phyloP scores from a whole-genome alignment of 768 basidiomycete species.

The Suillus variegatus region DNA sequence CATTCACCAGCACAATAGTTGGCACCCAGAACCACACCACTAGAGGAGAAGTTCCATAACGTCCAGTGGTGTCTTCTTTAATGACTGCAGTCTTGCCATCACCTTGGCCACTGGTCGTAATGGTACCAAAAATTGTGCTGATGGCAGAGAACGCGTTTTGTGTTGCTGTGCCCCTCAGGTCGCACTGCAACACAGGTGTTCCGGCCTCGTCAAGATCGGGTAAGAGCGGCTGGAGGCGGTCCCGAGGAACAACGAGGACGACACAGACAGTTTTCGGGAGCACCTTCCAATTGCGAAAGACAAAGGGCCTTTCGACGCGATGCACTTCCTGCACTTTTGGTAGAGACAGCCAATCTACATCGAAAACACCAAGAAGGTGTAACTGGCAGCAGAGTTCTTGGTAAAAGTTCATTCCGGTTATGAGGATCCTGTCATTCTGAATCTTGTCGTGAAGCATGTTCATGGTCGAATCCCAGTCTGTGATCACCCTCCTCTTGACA shows the following conservation, averaged over 20 bases:
- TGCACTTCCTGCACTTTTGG: slow-evolving; percentile 15
- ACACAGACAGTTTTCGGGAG: slow-evolving; percentile 35
- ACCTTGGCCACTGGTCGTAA: slow-evolving; percentile 20
- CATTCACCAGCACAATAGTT: slow-evolving; percentile 15
- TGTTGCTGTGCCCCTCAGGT: slow-evolving; percentile 13
- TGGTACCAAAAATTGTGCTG: slow-evolving; percentile 22
- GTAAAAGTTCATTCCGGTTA: slow-evolving; percentile 33
- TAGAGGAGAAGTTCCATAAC: slow-evolving; percentile 18
- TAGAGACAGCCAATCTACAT: slow-evolving; percentile 24
- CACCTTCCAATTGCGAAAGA: slow-evolving; percentile 32
- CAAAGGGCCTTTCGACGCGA: slow-evolving; percentile 4
- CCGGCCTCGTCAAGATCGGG: slow-evolving; percentile 20
- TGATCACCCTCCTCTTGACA: slow-evolving; percentile 36
- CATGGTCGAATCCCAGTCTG: slow-evolving; percentile 48
- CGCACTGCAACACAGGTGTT: slow-evolving; percentile 24
- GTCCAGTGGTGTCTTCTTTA: slow-evolving; percentile 17
- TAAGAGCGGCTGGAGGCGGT: slow-evolving; percentile 23
- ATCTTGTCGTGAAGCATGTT: slow-evolving; percentile 26
- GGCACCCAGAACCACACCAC: slow-evolving; percentile 24
- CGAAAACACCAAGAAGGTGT: slow-evolving; percentile 41
- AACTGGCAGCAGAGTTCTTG: slow-evolving; percentile 51
- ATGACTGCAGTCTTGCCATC: slow-evolving; percentile 17
- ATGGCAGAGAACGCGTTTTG: slow-evolving; percentile 21
- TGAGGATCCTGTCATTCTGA: slow-evolving; percentile 14
- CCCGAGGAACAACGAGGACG: slow-evolving; percentile 34